phyloP scores from a whole-genome alignment of 495 filamentous ascomycete species.

The Ramalina intermedia region DNA sequence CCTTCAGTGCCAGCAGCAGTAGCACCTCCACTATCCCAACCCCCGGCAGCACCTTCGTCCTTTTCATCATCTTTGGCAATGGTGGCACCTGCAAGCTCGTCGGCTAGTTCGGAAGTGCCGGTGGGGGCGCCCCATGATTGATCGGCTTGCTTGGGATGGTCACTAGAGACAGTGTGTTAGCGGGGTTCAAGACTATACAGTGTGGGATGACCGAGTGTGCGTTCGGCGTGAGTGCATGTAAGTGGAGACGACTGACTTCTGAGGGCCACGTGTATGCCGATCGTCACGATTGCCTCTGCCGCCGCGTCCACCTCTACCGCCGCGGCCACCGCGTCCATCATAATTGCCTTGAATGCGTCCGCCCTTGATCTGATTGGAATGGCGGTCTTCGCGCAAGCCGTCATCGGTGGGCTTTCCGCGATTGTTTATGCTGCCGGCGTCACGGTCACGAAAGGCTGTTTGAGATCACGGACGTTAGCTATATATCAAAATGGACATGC shows the following conservation, averaged over 20 bases:
- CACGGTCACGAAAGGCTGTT: constrained; percentile 84
- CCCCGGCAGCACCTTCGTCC: constrained; percentile 24
- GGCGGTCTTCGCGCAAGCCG: constrained; percentile 33
- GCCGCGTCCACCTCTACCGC: constrained; percentile 42
- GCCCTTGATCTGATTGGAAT: constrained; percentile 25
- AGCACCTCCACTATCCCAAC: constrained; percentile 15
- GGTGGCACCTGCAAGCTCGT: constrained; percentile 74
- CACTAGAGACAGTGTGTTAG: constrained; percentile 30
- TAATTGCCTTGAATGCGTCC: constrained; percentile 30
- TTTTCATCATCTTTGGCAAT: constrained; percentile 73
- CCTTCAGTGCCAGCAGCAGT: background rate
- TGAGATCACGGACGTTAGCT: background rate
- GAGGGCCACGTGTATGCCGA: constrained; percentile 62
- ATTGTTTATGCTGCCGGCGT: constrained; percentile 69
- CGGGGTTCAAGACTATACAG: background rate
- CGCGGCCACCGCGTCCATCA: constrained; percentile 36
- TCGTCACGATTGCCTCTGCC: constrained; percentile 52
- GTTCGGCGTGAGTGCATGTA: background rate
- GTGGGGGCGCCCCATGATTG: constrained; percentile 78
- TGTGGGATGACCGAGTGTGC: background rate
- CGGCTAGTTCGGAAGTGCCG: constrained; percentile 67
- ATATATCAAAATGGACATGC: background rate
- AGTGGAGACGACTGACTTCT: constrained; percentile 39
- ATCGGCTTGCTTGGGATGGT: constrained; percentile 83
- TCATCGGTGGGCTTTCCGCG: constrained; percentile 70